Conservation (phyloP, 169 alveolate genomes). For the Besnoitia besnoiti region DNA sequence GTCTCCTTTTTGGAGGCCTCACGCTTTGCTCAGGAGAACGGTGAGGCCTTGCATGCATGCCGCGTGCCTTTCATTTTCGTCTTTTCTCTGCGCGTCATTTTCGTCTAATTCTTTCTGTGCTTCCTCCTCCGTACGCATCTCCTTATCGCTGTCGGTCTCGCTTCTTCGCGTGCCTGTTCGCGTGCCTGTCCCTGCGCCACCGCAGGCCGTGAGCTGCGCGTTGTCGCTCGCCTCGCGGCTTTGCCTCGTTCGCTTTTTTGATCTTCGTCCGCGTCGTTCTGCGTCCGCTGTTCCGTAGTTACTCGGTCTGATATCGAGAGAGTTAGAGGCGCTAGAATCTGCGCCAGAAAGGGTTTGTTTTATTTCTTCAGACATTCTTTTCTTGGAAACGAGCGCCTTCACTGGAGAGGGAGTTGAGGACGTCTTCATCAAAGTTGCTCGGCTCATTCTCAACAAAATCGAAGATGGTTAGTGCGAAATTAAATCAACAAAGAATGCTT, state of each 20-base stretch:
- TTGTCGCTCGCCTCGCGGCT: too few species aligned
- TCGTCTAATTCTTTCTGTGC: neutral
- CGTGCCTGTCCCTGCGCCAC: too few species aligned
- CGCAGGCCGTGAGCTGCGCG: too few species aligned
- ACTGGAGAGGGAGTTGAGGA: constrained; percentile 91
- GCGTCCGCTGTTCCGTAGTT: too few species aligned
- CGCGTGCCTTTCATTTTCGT: neutral
- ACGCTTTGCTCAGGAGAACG: constrained; percentile 87
- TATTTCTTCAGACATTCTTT: constrained; percentile 72
- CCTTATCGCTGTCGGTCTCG: too few species aligned
- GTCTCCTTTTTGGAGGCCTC: constrained; percentile 87
- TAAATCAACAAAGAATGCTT: neutral
- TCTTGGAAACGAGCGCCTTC: constrained; percentile 90
- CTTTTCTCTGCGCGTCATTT: neutral
- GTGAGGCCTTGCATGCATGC: constrained; percentile 27
- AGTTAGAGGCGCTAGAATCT: too few species aligned
- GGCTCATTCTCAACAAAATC: constrained; percentile 83
- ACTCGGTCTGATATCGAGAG: too few species aligned
- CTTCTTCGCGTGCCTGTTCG: too few species aligned
- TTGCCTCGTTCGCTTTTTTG: too few species aligned
- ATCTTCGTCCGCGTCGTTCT: too few species aligned
- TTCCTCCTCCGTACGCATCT: too few species aligned
- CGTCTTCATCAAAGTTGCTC: constrained; percentile 80
- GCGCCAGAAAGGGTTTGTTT: too few species aligned
- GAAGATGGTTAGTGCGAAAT: constrained; percentile 77